Conservation (phyloP, 1,139 yeast species). For the Candida gigantensis region DNA sequence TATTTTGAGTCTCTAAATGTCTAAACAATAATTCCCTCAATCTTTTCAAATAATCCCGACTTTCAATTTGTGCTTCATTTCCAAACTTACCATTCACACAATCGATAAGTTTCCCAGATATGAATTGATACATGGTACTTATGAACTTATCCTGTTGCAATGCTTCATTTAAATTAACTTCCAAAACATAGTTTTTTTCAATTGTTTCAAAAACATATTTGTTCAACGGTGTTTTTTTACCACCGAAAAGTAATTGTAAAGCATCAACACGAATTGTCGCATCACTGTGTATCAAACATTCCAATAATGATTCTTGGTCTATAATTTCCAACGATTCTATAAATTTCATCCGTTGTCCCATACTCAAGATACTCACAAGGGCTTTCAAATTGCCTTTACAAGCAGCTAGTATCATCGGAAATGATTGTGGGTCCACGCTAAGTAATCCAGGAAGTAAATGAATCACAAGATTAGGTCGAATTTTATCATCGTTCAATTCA, state of each 20-base stretch:
- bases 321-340: constrained; percentile 23
- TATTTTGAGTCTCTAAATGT: constrained; percentile 63
- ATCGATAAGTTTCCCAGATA: constrained; percentile 60
- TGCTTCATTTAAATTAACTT: constrained; percentile 54
- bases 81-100: constrained; percentile 29
- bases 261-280: constrained; percentile 56
- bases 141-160: constrained; percentile 64
- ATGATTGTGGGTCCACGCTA: constrained; percentile 41
- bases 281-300: constrained; percentile 44
- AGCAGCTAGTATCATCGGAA: constrained; percentile 19
- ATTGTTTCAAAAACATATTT: constrained; percentile 44
- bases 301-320: constrained; percentile 20
- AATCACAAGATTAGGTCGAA: constrained; percentile 40
- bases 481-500: constrained; percentile 29
- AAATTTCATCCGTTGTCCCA: constrained; percentile 62
- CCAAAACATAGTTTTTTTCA: constrained; percentile 34
- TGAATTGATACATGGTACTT: constrained; percentile 59
- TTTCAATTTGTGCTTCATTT: constrained; percentile 24
- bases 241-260: constrained; percentile 52
- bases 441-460: constrained; percentile 68
- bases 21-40: constrained; percentile 40
- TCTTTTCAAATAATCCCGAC: constrained; percentile 43
- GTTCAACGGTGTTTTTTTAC: constrained; percentile 56
- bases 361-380: constrained; percentile 56
- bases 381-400: constrained; percentile 34